These are phyloP conservation scores for Termitomyces sp. DNA, from an alignment of 768 basidiomycete species.

Conservation along the genomic window DNA sequence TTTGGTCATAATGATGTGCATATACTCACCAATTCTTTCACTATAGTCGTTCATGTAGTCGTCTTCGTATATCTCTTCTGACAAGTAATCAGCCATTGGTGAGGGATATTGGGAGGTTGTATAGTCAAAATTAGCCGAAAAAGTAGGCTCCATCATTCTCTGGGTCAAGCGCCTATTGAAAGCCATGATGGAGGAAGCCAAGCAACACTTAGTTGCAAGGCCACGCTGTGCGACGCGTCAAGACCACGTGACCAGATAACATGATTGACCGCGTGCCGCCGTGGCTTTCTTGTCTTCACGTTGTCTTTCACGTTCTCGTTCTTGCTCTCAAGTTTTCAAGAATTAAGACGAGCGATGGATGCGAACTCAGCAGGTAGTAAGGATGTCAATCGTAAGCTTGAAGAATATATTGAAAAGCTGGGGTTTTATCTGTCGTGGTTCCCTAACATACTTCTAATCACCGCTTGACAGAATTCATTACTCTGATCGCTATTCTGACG, in stretches of 20 bases:
- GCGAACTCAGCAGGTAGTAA: constrained; percentile 21
- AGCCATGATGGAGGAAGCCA: constrained; percentile 4
- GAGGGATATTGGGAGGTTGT: background rate
- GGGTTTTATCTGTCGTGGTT: constrained; percentile 6
- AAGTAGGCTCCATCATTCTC: background rate
- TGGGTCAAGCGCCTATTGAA: constrained; percentile 7
- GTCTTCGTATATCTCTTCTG: constrained; percentile 2
- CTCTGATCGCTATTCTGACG: constrained; percentile 89
- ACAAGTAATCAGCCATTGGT: background rate
- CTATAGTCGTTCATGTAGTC: constrained; percentile 17
- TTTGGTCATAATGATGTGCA: constrained; percentile 18
- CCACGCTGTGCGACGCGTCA: background rate
- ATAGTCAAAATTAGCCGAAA: background rate
- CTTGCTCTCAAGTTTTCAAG: background rate
- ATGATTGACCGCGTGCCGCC: background rate
- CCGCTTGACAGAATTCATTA: constrained; percentile 66
- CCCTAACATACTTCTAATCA: constrained; percentile 10
- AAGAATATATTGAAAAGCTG: constrained; percentile 79
- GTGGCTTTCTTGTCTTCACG: background rate
- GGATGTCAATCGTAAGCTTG: constrained; percentile 47
- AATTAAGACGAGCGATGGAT: constrained; percentile 17
- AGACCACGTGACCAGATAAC: constrained; percentile 4
- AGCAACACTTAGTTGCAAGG: background rate
- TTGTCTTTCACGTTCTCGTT: background rate
- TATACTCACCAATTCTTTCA: constrained; percentile 31